A percentile compares a stretch with the other conserved stretches of the same genome.
Evolutionary conservation across 2,329 filamentous ascomycete genomes (phyloP).

Genomic region (Colletotrichum cereale): DNA sequence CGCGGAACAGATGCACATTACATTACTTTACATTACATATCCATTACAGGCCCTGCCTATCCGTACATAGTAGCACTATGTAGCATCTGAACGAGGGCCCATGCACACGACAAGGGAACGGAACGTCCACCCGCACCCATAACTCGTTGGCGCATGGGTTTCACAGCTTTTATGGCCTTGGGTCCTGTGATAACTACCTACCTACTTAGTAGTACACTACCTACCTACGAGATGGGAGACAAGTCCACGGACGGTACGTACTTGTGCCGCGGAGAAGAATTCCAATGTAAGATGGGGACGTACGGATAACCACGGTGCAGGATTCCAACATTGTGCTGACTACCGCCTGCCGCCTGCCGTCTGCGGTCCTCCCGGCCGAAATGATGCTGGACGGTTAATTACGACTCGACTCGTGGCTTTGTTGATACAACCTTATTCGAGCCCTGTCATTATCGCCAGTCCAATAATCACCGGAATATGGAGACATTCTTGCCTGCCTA

Average conservation of each 20-base stretch:
- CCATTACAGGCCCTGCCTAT: too few species aligned
- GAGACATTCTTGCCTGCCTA: background rate
- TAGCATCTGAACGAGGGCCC: background rate
- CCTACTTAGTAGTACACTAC: too few species aligned
- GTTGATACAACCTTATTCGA: conserved; percentile 38
- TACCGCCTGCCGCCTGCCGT: background rate
- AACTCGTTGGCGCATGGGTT: background rate
- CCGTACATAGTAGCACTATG: too few species aligned
- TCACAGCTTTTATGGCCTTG: conserved; percentile 1
- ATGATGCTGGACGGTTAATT: conserved; percentile 29
- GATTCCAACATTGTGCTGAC: conserved; percentile 13
- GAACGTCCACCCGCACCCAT: background rate
- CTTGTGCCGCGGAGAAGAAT: background rate
- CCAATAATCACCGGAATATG: conserved; percentile 14
- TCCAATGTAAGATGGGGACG: too few species aligned
- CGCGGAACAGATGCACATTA: background rate
- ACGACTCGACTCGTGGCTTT: conserved; percentile 13
- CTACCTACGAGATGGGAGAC: background rate
- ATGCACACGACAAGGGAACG: background rate
- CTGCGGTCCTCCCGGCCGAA: background rate
- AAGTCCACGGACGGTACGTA: background rate
- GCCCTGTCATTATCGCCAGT: conserved; percentile 18
- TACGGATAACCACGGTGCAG: too few species aligned
- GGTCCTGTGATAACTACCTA: background rate
- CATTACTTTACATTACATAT: too few species aligned